Evolutionary conservation across 2,329 filamentous ascomycete species (phyloP).

Genomic region (Verticillium dahliae): DNA sequence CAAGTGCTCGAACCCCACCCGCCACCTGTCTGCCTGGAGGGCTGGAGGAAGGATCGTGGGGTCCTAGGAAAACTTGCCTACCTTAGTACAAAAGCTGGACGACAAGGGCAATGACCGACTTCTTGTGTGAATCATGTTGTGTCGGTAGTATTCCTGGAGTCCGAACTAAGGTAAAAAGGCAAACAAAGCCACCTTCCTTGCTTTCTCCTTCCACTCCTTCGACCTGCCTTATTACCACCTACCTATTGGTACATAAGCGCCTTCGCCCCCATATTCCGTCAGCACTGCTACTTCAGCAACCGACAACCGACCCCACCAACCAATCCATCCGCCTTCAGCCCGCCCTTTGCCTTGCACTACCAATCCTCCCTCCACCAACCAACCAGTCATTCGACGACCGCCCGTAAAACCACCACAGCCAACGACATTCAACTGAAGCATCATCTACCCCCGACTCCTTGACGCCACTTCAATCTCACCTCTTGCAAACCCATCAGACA

Average conservation of each 20-base stretch:
- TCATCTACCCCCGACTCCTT: not conserved
- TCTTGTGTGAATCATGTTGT: no score
- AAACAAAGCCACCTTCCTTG: not conserved
- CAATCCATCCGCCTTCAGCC: not conserved
- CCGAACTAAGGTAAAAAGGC: no score
- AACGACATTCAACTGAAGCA: not conserved
- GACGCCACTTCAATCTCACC: not conserved
- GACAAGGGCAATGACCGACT: no score
- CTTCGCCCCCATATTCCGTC: not conserved
- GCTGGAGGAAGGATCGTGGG: no score
- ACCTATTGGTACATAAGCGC: not conserved
- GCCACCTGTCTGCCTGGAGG: no score
- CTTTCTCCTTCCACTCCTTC: not conserved
- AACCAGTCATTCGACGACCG: not conserved
- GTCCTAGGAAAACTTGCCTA: no score
- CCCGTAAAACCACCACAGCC: not conserved
- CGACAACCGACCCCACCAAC: not conserved
- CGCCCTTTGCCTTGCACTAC: not conserved
- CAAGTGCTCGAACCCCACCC: no score
- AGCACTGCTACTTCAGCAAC: not conserved
- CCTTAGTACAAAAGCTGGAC: no score
- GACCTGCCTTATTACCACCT: not conserved
- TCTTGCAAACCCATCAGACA: not conserved
- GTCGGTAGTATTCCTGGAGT: no score
- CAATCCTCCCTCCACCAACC: not conserved